phyloP scores from a whole-genome alignment of 1,284 basidiomycete species.

The Puccinia polysora region DNA sequence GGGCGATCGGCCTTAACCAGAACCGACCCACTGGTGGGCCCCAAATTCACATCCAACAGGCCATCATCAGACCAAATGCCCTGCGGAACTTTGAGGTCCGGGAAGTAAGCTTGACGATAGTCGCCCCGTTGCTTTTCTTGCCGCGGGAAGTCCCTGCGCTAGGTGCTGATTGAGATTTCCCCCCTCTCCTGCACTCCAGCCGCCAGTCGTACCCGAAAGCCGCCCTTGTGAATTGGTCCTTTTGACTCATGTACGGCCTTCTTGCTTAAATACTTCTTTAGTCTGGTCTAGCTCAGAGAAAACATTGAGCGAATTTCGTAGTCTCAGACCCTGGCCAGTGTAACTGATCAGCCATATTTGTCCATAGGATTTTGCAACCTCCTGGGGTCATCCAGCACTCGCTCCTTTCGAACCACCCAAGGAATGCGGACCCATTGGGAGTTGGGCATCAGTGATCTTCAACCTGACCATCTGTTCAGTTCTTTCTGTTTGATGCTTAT shows the following conservation, averaged over 20 bases:
- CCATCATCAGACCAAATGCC: slow-evolving; percentile 11
- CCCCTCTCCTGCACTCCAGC: no score
- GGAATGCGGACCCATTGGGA: slow-evolving; percentile 21
- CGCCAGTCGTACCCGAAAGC: slow-evolving; percentile 28
- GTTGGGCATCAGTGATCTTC: slow-evolving; percentile 42
- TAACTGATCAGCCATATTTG: neutral
- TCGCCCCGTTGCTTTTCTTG: no score
- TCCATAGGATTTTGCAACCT: slow-evolving; percentile 29
- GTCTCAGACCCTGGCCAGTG: no score
- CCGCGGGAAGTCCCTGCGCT: no score
- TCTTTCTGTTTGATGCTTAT: neutral
- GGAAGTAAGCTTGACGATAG: slow-evolving; percentile 25
- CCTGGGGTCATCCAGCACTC: slow-evolving; percentile 23
- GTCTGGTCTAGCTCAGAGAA: no score
- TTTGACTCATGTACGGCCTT: slow-evolving; percentile 22
- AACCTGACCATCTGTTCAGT: slow-evolving; percentile 31
- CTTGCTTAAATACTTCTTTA: neutral
- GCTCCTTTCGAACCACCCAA: slow-evolving; percentile 14
- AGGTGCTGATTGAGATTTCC: no score
- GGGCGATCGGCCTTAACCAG: no score
- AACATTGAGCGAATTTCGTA: no score
- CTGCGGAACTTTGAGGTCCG: slow-evolving; percentile 38
- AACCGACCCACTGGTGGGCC: no score
- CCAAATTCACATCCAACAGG: slow-evolving; percentile 17
- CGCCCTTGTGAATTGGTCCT: slow-evolving; percentile 20